phyloP scores from a whole-genome alignment of 306 rosid genomes.

The Coriaria nepalensis region DNA sequence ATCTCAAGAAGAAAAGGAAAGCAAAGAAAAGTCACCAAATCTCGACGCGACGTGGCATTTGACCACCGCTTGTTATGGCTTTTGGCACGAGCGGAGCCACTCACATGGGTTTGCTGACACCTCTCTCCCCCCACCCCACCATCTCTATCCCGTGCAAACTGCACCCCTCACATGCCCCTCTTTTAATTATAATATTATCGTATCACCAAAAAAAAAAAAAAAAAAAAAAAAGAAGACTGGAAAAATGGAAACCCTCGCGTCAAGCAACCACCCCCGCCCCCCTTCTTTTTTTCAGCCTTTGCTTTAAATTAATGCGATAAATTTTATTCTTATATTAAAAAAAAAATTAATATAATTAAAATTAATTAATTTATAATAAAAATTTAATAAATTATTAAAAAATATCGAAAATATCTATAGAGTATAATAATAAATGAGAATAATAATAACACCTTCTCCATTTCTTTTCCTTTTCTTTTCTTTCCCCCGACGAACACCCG shows the following conservation, averaged over 20 bases:
- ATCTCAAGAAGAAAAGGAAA: conserved; percentile 11
- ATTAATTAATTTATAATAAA: neutral
- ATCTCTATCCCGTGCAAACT: conserved; percentile 38
- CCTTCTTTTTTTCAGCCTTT: conserved; percentile 19
- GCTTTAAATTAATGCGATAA: conserved; percentile 29
- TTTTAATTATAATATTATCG: neutral
- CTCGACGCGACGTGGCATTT: conserved; percentile 41
- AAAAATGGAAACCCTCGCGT: conserved; percentile 18
- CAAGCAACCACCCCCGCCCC: conserved; percentile 31
- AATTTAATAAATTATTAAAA: too few species aligned
- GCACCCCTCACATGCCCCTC: conserved; percentile 19
- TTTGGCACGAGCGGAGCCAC: conserved; percentile 36
- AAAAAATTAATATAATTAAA: too few species aligned
- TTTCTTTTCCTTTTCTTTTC: too few species aligned
- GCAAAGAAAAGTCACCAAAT: conserved; percentile 9
- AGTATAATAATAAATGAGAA: conserved; percentile 3
- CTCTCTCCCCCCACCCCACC: conserved; percentile 10
- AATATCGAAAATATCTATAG: neutral
- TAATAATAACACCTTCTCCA: conserved; percentile 19
- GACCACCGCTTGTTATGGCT: conserved; percentile 56
- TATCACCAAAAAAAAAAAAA: neutral
- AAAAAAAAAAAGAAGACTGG: neutral
- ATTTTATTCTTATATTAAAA: too few species aligned
- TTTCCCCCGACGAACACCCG: conserved; percentile 10
- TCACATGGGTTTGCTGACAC: conserved; percentile 64